phyloP scores from a whole-genome alignment of 352 stramenopile species.

The Globisporangium cystogenes region DNA sequence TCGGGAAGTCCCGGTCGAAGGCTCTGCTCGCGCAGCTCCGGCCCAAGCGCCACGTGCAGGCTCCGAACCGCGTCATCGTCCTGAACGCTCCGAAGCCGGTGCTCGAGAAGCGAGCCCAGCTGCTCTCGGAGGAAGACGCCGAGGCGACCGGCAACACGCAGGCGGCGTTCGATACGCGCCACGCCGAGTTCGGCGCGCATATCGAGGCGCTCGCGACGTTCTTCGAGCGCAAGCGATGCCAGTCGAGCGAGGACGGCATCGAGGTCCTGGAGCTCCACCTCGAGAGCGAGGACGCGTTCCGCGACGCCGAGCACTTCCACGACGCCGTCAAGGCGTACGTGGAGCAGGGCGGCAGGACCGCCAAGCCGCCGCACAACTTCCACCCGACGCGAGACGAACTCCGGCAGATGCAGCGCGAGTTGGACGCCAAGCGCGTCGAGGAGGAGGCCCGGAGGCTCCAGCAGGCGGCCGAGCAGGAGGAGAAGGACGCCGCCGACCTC shows the following conservation, averaged over 20 bases:
- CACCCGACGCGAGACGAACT: slow-evolving; percentile 73
- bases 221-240: slow-evolving; percentile 37
- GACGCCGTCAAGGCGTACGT: slow-evolving; percentile 65
- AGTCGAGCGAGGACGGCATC: slow-evolving; percentile 19
- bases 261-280: slow-evolving; percentile 70
- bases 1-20: slow-evolving; percentile 31
- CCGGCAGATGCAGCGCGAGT: slow-evolving; percentile 32
- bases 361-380: slow-evolving; percentile 65
- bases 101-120: slow-evolving; percentile 51
- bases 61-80: slow-evolving; percentile 68
- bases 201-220: slow-evolving; percentile 50
- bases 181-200: slow-evolving; percentile 40
- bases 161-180: slow-evolving; percentile 36
- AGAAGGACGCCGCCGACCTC: slow-evolving; percentile 37
- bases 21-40: slow-evolving; percentile 37
- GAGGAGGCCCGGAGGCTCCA: slow-evolving; percentile 32
- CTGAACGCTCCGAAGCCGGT: slow-evolving; percentile 41
- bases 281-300: slow-evolving; percentile 34
- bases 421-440: slow-evolving; percentile 37
- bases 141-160: slow-evolving; percentile 61
- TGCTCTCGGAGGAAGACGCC: slow-evolving; percentile 46
- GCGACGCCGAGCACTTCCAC: slow-evolving; percentile 29
- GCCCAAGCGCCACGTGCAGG: slow-evolving; percentile 27
- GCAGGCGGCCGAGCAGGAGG: slow-evolving; percentile 38
- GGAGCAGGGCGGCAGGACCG: slow-evolving; percentile 52